Percentiles rank a stretch among this genome's conserved stretches.
These are phyloP conservation scores for Manihot esculenta DNA, from an alignment of 441 rosid species.

Conservation along the genomic window DNA sequence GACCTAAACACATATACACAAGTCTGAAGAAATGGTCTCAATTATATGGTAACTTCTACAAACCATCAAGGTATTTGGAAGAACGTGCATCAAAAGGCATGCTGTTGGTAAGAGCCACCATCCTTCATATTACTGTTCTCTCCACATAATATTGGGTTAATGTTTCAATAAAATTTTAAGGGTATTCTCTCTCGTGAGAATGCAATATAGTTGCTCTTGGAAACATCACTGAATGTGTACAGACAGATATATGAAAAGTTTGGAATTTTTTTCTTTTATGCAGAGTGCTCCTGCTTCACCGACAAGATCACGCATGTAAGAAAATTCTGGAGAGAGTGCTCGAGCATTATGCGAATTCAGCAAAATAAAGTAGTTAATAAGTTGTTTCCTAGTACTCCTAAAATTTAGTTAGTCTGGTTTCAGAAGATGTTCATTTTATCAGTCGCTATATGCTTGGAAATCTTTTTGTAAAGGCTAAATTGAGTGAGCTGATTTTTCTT, in stretches of 20 bases:
- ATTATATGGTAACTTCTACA: slow-evolving; percentile 62
- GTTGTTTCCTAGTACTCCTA: no score
- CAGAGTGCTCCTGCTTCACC: slow-evolving; percentile 53
- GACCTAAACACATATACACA: slow-evolving; percentile 54
- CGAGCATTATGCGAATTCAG: neutral
- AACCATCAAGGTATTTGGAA: slow-evolving; percentile 80
- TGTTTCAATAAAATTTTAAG: neutral
- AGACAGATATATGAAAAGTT: neutral
- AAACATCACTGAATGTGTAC: no score
- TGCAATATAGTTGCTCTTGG: no score
- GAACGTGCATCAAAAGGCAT: slow-evolving; percentile 74
- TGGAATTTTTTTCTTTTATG: slow-evolving; percentile 4
- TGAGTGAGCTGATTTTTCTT: no score
- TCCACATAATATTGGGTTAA: no score
- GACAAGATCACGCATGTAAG: slow-evolving; percentile 53
- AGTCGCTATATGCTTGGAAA: no score
- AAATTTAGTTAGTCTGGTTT: no score
- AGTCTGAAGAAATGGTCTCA: slow-evolving; percentile 74
- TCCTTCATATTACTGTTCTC: no score
- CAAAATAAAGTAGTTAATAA: neutral
- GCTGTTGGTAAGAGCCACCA: slow-evolving; percentile 54
- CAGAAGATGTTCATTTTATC: no score
- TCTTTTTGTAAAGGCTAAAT: no score
- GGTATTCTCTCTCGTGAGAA: no score
- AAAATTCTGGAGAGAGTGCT: neutral